Percentiles rank a stretch among this genome's conserved stretches.
Evolutionary conservation across 768 basidiomycete genomes (phyloP).

Genomic region (Termitomyces sp.): DNA sequence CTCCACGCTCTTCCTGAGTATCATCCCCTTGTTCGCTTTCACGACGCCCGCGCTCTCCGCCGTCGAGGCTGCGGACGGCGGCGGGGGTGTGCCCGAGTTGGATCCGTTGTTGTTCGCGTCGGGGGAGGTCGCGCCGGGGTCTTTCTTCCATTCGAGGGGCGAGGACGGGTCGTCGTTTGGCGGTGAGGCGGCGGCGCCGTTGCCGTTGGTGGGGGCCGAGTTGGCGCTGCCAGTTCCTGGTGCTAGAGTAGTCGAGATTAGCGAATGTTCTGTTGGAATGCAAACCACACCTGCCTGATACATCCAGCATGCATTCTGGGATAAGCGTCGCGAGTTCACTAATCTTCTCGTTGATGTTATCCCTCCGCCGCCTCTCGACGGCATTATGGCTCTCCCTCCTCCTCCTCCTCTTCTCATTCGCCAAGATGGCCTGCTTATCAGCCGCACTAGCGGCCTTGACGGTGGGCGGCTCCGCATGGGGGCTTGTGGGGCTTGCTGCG

Average conservation of each 20-base stretch:
- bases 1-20: constrained; percentile 78
- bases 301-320: constrained; percentile 80
- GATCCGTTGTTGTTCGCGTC: constrained; percentile 11
- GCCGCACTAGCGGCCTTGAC: constrained; percentile 7
- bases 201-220: background rate
- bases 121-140: background rate
- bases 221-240: background rate
- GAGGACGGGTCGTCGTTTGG: constrained; percentile 10
- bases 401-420: constrained; percentile 79
- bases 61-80: background rate
- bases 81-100: constrained; percentile 7
- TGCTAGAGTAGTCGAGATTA: background rate
- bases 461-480: constrained; percentile 2
- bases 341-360: constrained; percentile 97
- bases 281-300: constrained; percentile 4
- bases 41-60: constrained; percentile 43
- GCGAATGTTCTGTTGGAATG: background rate
- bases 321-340: constrained; percentile 85
- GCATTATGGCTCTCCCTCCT: constrained; percentile 89
- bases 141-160: constrained; percentile 14
- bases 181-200: constrained; percentile 4
- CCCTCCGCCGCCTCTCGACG: constrained; percentile 80
- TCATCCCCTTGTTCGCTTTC: constrained; percentile 96
- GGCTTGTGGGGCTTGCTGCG: background rate
- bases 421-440: constrained; percentile 55